Conservation (phyloP, 331 rosid genomes). For the Quercus lobata region DNA sequence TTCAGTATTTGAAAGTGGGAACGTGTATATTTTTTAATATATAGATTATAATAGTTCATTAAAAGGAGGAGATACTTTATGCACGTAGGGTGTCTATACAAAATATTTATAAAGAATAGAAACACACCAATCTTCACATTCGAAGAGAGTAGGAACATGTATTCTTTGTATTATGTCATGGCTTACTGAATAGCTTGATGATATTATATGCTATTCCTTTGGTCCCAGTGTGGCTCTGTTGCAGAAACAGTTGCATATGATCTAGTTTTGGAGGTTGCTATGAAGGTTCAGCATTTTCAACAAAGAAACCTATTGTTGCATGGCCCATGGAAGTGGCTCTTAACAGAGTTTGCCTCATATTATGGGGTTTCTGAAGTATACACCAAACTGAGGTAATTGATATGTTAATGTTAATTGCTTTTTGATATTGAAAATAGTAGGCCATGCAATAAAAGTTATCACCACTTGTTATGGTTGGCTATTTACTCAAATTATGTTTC, state of each 20-base stretch:
- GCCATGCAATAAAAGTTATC: not conserved
- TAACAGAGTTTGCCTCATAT: constrained; percentile 83
- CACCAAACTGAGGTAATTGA: constrained; percentile 77
- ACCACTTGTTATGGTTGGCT: not conserved
- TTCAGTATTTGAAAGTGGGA: not conserved
- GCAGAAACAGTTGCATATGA: constrained; percentile 99
- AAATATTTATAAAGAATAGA: too few species aligned
- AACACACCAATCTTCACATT: too few species aligned
- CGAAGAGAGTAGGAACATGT: not conserved
- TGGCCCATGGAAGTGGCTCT: constrained; percentile 98
- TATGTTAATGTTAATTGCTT: constrained; percentile 3
- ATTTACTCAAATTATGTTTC: not conserved
- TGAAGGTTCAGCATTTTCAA: constrained; percentile 88
- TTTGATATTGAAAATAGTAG: constrained; percentile 15
- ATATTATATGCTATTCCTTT: constrained; percentile 2
- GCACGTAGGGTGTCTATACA: too few species aligned
- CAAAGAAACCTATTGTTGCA: constrained; percentile 73
- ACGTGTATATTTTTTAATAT: not conserved
- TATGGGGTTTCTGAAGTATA: constrained; percentile 92
- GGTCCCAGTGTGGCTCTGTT: constrained; percentile 75
- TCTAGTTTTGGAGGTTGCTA: constrained; percentile 81
- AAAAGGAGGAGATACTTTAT: too few species aligned
- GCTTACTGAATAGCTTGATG: constrained; percentile 1
- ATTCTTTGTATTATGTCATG: constrained; percentile 4
- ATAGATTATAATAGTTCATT: too few species aligned